Conservation (phyloP, 2,329 filamentous ascomycete species). For the Phoma herbarum region DNA sequence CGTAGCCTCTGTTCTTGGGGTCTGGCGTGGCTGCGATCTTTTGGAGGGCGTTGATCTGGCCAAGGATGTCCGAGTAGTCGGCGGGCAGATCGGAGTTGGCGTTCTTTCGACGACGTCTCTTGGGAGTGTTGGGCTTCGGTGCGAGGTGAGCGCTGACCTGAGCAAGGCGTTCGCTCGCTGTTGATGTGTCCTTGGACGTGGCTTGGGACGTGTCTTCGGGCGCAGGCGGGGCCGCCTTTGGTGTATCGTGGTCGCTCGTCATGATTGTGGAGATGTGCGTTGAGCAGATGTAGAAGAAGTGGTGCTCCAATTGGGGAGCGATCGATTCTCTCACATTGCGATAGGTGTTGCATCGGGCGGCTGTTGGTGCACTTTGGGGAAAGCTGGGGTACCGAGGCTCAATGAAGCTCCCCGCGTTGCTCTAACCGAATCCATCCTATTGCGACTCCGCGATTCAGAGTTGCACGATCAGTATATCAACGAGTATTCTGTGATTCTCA, state of each 20-base stretch:
- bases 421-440: conserved; percentile 19
- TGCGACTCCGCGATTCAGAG: neutral
- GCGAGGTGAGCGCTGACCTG: conserved; percentile 59
- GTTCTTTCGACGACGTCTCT: conserved; percentile 48
- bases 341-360: conserved; percentile 1
- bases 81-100: conserved; percentile 59
- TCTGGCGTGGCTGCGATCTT: conserved; percentile 65
- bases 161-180: conserved; percentile 56
- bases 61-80: conserved; percentile 69
- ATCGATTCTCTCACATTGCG: conserved; percentile 30
- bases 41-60: conserved; percentile 63
- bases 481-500: neutral
- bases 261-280: conserved; percentile 19
- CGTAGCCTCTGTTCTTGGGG: conserved; percentile 63
- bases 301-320: conserved; percentile 27
- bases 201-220: conserved; percentile 33
- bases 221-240: conserved; percentile 16
- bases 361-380: conserved; percentile 27
- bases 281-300: neutral
- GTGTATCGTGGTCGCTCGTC: conserved; percentile 29
- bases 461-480: neutral
- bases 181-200: conserved; percentile 31
- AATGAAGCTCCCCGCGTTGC: conserved; percentile 31
- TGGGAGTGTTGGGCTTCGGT: conserved; percentile 41
- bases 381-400: conserved; percentile 41